Base-by-base conservation (phyloP, 202 grass and related monocot genomes). In the Zoysia matrella region DNA sequence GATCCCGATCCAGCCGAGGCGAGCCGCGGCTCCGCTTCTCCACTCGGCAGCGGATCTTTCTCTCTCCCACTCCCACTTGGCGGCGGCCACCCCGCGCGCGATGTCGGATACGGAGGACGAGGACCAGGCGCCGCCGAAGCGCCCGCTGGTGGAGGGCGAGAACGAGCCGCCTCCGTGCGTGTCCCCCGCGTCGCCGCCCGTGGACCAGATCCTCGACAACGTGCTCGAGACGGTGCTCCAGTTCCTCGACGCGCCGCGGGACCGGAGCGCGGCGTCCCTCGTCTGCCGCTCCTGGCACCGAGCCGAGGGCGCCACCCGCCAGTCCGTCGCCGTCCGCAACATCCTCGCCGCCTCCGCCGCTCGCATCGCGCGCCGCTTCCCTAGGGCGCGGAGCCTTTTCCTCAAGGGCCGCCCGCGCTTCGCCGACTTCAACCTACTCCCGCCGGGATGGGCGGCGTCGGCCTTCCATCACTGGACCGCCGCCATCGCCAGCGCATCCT, bases 371-470 rank as follows among this genome's bases (percentile, higher is more conserved):
- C 78, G 71, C 2, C 91, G 96, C 76, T 98, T 98, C 80, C 91
- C 88, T 50, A 86, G 47, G 65, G 75, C 94, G 52, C 73, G 77
- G 44, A 82, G 45, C 60, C 81, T 98, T 11, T 89, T 88, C 30
- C 92, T 98, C 82, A 98, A 98, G 80, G 89, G 85, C 18, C 83
- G 88, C 14, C 96, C 92, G 50, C 90, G 96, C 72, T 87, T 97
- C 39, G 45, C 45, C 45, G 95, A 97, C 78, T 97, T 97, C 73
- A 83, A 87, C 74, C 89, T 98, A 16, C 80, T 98, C 8, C 96
- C 96, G 11, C 65, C 50, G 1, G 89, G 90, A 0, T 95, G 96
- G 95, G 96, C 87, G 43, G 96, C 77, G 10, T 79, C 88, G 65
- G 76, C 80, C 48, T 95, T 98, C 83, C 82, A 83, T 8, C 87